A percentile compares a stretch with the other conserved stretches of the same genome.
phyloP scores from a whole-genome alignment of 2,329 filamentous ascomycete species.

The Ophiostoma himal-ulmi region DNA sequence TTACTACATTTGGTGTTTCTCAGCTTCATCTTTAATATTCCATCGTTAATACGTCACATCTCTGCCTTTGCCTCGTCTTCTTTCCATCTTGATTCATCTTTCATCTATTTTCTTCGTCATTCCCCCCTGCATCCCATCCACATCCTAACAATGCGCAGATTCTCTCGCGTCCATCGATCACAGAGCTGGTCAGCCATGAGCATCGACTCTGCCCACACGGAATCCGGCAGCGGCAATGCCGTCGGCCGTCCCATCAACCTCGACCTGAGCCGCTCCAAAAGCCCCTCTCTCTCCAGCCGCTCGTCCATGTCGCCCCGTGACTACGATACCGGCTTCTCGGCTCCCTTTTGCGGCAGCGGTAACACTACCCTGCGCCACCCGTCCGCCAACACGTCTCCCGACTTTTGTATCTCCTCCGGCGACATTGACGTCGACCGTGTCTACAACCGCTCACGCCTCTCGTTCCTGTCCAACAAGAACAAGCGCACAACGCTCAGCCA shows the following conservation, averaged over 20 bases:
- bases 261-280: conserved; percentile 9
- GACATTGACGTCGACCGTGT: conserved; percentile 44
- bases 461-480: conserved; percentile 42
- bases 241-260: conserved; percentile 1
- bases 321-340: conserved; percentile 47
- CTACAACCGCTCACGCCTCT: conserved; percentile 41
- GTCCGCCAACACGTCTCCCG: conserved; percentile 52
- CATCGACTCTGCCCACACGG: conserved; percentile 19
- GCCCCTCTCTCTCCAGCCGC: conserved; percentile 17
- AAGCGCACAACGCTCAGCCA: conserved; percentile 44
- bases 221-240: conserved; percentile 1
- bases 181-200: conserved; percentile 27
- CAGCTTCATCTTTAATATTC: background rate
- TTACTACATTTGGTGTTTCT: background rate
- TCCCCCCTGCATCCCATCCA: background rate
- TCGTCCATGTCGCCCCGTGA: conserved; percentile 11
- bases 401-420: conserved; percentile 51
- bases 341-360: conserved; percentile 43
- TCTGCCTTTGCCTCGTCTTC: background rate
- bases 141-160: conserved; percentile 23
- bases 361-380: conserved; percentile 60
- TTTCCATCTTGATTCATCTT: background rate
- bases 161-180: conserved; percentile 18
- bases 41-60: background rate
- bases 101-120: background rate